Conservation (phyloP, 495 filamentous ascomycete genomes). For the Neurospora hispaniola region DNA sequence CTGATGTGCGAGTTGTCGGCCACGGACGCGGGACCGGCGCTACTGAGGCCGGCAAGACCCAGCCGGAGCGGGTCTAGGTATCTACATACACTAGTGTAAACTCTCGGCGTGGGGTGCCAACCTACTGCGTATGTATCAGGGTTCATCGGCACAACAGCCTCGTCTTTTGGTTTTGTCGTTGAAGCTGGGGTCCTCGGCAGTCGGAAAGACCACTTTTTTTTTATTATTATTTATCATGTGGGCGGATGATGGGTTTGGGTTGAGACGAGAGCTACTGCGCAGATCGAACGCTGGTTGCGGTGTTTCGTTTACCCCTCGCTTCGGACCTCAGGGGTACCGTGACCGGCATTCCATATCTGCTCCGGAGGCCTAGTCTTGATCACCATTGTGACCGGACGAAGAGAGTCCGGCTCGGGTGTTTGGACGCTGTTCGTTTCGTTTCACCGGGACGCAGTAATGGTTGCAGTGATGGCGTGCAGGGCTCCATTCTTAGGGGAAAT, state of each 20-base stretch:
- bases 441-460: slow-evolving; percentile 3
- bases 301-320: neutral
- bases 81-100: neutral
- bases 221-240: neutral
- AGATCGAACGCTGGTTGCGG: neutral
- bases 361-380: neutral
- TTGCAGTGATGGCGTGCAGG: neutral
- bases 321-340: neutral
- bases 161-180: neutral
- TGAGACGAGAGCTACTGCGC: neutral
- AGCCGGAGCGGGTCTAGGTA: neutral
- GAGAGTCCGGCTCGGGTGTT: neutral
- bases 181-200: neutral
- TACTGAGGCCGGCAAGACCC: neutral
- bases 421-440: slow-evolving; percentile 2
- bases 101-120: neutral
- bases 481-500: neutral
- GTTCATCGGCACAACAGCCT: neutral
- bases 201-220: neutral
- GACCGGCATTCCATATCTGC: neutral
- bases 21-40: neutral
- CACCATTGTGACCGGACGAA: neutral
- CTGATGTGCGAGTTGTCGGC: neutral
- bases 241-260: neutral
- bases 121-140: neutral